These are phyloP conservation scores for Cardamine occulta DNA, from an alignment of 345 rosid genomes.

Conservation along the genomic window DNA sequence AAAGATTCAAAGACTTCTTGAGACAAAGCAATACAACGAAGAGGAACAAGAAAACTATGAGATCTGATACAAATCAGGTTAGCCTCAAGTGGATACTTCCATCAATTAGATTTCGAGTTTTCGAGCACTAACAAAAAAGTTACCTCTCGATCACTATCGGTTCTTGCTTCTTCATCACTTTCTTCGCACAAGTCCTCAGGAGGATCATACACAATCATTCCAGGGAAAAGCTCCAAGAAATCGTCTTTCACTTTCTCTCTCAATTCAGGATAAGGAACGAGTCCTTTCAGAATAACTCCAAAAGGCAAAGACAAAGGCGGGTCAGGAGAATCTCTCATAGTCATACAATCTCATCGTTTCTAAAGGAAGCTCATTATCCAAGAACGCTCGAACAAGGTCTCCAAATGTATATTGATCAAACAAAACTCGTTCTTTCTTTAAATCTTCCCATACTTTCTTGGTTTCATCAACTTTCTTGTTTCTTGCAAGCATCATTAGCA, in stretches of 20 bases:
- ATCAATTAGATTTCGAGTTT: neutral
- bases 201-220: conserved; percentile 84
- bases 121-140: neutral
- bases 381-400: conserved; percentile 74
- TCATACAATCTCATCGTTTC: conserved; percentile 82
- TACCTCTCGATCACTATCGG: conserved; percentile 52
- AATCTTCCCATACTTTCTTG: conserved; percentile 76
- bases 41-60: neutral
- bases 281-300: conserved; percentile 90
- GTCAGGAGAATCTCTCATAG: conserved; percentile 88
- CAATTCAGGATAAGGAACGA: conserved; percentile 76
- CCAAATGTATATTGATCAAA: conserved; percentile 94
- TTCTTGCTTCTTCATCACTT: conserved; percentile 48
- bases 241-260: conserved; percentile 84
- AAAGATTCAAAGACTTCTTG: too few relatives aligned
- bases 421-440: conserved; percentile 73
- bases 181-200: conserved; percentile 73
- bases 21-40: neutral
- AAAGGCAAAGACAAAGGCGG: conserved; percentile 86
- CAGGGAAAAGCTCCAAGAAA: conserved; percentile 87
- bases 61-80: neutral
- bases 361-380: conserved; percentile 60
- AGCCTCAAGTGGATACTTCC: neutral
- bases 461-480: conserved; percentile 70
- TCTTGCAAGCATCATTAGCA: conserved; percentile 94